Percentiles rank a stretch among this genome's conserved stretches.
These are phyloP conservation scores for Atkinsonella hypoxylon DNA, from an alignment of 2,329 filamentous ascomycete genomes.

Conservation along the genomic window DNA sequence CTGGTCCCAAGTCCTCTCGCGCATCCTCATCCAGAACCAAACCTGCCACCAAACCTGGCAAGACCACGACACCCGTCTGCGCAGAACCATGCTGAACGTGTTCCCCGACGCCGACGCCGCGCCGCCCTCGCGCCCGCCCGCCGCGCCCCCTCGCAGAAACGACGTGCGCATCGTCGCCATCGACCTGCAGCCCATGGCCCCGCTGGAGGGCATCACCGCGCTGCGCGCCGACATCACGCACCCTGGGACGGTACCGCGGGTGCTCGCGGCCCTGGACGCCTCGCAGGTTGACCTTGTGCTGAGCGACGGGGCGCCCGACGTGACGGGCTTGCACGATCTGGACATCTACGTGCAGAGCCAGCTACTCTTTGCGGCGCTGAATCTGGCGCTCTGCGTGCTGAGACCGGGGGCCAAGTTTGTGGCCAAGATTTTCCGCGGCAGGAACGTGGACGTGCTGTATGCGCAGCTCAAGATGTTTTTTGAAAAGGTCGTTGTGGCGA, in stretches of 20 bases:
- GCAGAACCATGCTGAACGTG: conserved; percentile 46
- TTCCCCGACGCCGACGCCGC: conserved; percentile 21
- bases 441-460: conserved; percentile 91
- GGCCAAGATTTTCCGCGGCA: conserved; percentile 91
- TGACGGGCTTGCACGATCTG: conserved; percentile 90
- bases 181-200: conserved; percentile 90
- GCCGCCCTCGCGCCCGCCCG: too few relatives aligned
- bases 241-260: conserved; percentile 81
- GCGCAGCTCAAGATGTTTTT: conserved; percentile 92
- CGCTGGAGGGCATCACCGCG: conserved; percentile 82
- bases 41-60: conserved; percentile 84
- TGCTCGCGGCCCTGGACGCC: conserved; percentile 74
- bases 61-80: conserved; percentile 61
- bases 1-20: conserved; percentile 93
- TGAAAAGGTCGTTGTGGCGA: conserved; percentile 71
- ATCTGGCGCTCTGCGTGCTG: conserved; percentile 84
- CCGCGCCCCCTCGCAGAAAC: too few relatives aligned
- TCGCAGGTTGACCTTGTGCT: conserved; percentile 84
- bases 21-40: conserved; percentile 87
- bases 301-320: conserved; percentile 90
- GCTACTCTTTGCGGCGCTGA: conserved; percentile 84
- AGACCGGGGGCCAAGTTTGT: conserved; percentile 92
- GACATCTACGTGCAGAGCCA: conserved; percentile 98
- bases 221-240: conserved; percentile 95
- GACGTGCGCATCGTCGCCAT: conserved; percentile 83